Evolutionary conservation across 192 early-diverging fungal species (phyloP).

Genomic region (Backusella morwellensis): DNA sequence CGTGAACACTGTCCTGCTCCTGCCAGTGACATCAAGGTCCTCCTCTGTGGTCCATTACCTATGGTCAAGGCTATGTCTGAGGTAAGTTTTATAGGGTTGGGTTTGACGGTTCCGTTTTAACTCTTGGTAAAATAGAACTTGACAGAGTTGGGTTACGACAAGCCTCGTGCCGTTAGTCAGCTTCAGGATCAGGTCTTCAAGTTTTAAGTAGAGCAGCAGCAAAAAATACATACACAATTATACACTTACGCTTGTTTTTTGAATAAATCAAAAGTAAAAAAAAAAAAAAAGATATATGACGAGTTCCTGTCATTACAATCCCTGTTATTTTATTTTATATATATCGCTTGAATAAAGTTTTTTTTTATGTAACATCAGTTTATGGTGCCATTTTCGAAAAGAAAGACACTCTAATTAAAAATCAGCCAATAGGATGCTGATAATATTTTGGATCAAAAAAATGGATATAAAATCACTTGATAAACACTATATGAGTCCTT

Average conservation of each 20-base stretch:
- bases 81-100: constrained; percentile 4
- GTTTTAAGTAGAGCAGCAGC: constrained; percentile 55
- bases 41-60: constrained; percentile 70
- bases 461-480: no score
- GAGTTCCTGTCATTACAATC: background rate
- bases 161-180: constrained; percentile 76
- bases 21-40: constrained; percentile 79
- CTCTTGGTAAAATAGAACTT: constrained; percentile 29
- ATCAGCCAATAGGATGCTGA: background rate
- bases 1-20: constrained; percentile 66
- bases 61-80: constrained; percentile 21
- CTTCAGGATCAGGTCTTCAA: constrained; percentile 86
- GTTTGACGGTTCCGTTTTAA: background rate
- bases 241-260: background rate
- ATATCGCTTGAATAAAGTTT: background rate
- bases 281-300: background rate
- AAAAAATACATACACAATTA: background rate
- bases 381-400: background rate
- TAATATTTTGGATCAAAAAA: background rate
- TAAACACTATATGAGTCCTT: no score
- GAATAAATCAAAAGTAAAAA: background rate
- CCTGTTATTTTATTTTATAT: background rate
- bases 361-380: background rate
- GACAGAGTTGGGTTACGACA: constrained; percentile 76
- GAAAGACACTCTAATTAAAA: background rate